Conservation (phyloP, 129 eudicot genomes). For the Solidago caesia region DNA sequence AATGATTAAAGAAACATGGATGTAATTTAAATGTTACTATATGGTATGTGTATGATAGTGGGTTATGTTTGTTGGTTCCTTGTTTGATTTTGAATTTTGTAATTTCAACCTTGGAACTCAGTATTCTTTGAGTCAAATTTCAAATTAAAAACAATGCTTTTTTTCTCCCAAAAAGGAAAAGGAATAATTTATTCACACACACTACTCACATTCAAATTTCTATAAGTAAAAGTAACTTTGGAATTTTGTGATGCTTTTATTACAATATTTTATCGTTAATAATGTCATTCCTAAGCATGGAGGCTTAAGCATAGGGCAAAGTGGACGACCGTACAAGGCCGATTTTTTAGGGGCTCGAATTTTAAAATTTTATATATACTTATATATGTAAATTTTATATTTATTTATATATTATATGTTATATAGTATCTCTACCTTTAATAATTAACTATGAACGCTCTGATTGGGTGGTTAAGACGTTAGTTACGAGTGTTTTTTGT, state of each 20-base stretch:
- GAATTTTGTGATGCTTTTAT: constrained; percentile 9
- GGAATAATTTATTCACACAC: constrained; percentile 14
- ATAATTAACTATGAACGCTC: no score
- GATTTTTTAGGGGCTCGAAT: no score
- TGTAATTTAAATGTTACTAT: not conserved
- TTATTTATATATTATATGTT: no score
- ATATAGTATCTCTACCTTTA: no score
- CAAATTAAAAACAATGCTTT: constrained; percentile 23
- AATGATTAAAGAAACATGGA: not conserved
- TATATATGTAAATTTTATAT: no score
- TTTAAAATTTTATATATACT: no score
- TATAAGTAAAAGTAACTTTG: constrained; percentile 22
- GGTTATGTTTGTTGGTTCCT: constrained; percentile 16
- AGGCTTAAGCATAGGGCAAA: no score
- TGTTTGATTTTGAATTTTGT: constrained; percentile 23
- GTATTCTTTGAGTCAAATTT: constrained; percentile 17
- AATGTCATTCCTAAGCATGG: not conserved
- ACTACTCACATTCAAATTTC: constrained; percentile 25
- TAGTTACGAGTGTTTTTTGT: no score
- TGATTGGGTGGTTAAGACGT: no score
- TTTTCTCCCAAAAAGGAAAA: constrained; percentile 14
- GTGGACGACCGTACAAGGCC: no score
- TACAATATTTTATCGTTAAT: constrained; percentile 7
- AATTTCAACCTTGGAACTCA: constrained; percentile 27
- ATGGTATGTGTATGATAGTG: not conserved